Conservation (phyloP, 1,139 yeast species). For the Lodderomyces oxycetoniae region DNA sequence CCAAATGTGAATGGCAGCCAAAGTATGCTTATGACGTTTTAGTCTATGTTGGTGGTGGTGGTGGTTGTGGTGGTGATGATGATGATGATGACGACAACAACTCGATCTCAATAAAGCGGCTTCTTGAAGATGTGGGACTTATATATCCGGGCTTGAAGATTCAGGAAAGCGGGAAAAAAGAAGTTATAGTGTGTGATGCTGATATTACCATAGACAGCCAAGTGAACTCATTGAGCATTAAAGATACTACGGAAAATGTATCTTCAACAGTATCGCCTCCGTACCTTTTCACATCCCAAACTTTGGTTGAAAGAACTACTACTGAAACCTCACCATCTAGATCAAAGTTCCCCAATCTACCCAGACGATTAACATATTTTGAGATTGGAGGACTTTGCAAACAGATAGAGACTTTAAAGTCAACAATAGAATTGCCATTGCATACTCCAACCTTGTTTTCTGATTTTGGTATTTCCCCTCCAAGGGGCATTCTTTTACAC, state of each 20-base stretch:
- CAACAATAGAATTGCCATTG: constrained; percentile 76
- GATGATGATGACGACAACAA: too few relatives aligned
- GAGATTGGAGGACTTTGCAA: constrained; percentile 74
- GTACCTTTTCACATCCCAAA: constrained; percentile 38
- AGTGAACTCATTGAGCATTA: constrained; percentile 26
- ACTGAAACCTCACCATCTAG: constrained; percentile 16
- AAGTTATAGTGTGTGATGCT: constrained; percentile 22
- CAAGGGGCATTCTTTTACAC: constrained; percentile 82
- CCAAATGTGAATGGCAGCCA: constrained; percentile 47
- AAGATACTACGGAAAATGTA: constrained; percentile 6
- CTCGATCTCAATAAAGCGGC: constrained; percentile 10
- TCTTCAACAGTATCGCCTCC: constrained; percentile 39
- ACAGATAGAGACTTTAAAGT: constrained; percentile 57
- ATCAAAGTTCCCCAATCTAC: constrained; percentile 36
- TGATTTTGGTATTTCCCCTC: constrained; percentile 85
- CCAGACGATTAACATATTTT: constrained; percentile 39
- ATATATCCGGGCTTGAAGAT: constrained; percentile 50
- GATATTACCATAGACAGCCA: constrained; percentile 18
- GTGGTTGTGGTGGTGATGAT: too few relatives aligned
- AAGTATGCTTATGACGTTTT: constrained; percentile 35
- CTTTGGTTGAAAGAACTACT: constrained; percentile 21
- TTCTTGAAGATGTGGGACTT: constrained; percentile 48
- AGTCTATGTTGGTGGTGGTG: constrained; percentile 7
- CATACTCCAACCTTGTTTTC: constrained; percentile 71
- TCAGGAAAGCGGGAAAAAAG: constrained; percentile 9